Percentiles rank a stretch among this genome's conserved stretches.
phyloP scores from a whole-genome alignment of 306 rosid genomes.

The Purshia tridentata region DNA sequence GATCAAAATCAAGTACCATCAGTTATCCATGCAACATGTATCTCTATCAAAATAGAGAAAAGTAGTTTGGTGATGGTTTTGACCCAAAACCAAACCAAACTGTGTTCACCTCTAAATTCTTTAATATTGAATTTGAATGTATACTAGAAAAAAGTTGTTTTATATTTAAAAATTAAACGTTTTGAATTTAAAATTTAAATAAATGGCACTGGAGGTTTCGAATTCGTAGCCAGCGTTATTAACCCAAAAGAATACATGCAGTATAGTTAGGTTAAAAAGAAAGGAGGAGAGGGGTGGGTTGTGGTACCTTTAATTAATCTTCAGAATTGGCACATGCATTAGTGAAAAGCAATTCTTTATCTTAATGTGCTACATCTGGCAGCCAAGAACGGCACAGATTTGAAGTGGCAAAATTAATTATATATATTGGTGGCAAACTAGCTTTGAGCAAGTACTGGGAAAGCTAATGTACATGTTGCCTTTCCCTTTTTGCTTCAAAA shows the following conservation, averaged over 20 bases:
- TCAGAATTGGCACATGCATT: neutral
- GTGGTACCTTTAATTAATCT: neutral
- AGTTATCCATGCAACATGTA: neutral
- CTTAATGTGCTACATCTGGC: neutral
- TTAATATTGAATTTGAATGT: too few relatives aligned
- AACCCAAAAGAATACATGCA: neutral
- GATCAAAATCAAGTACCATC: neutral
- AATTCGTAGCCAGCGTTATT: neutral
- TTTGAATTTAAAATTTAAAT: too few relatives aligned
- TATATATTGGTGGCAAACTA: neutral
- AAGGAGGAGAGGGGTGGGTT: neutral
- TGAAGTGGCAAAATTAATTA: neutral
- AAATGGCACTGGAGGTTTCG: too few relatives aligned
- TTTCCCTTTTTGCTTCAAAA: conserved; percentile 1
- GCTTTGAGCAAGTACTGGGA: conserved; percentile 2
- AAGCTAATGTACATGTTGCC: conserved; percentile 4
- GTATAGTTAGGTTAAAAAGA: neutral
- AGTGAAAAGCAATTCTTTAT: neutral
- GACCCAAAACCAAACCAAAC: too few relatives aligned
- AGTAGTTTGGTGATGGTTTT: too few relatives aligned
- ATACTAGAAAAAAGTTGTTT: too few relatives aligned
- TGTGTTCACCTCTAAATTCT: too few relatives aligned
- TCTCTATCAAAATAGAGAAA: too few relatives aligned
- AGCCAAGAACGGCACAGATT: neutral
- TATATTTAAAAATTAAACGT: too few relatives aligned